Evolutionary conservation across 139 green algal species (phyloP).

Genomic region (Micromonas pusilla): DNA sequence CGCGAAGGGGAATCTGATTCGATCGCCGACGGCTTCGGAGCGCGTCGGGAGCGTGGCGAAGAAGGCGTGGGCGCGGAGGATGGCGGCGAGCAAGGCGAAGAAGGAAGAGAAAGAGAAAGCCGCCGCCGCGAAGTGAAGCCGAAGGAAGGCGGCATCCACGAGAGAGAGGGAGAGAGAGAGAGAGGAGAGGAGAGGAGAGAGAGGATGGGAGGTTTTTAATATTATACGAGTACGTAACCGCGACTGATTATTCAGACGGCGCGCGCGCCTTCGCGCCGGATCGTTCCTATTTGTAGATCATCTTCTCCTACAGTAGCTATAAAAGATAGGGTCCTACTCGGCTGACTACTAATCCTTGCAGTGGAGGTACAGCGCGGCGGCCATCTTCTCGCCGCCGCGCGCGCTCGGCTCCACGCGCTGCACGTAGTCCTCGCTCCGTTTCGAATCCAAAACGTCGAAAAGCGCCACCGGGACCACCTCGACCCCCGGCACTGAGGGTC

Average conservation of each 20-base stretch:
- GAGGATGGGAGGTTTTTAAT: not conserved
- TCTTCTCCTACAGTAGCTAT: too few relatives aligned
- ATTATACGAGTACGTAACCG: too few relatives aligned
- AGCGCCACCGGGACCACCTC: constrained; percentile 22
- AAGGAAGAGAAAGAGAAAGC: too few relatives aligned
- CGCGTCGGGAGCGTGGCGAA: not conserved
- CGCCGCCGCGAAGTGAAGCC: too few relatives aligned
- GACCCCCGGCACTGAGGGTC: not conserved
- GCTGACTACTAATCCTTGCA: too few relatives aligned
- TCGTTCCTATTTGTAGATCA: too few relatives aligned
- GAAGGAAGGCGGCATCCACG: too few relatives aligned
- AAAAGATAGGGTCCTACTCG: too few relatives aligned
- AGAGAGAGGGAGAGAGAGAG: too few relatives aligned
- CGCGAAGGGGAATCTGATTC: constrained; percentile 24
- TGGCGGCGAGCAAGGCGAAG: too few relatives aligned
- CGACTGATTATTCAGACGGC: too few relatives aligned
- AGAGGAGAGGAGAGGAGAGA: not conserved
- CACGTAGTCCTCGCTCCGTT: not conserved
- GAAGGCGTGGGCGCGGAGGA: not conserved
- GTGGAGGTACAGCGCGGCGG: not conserved
- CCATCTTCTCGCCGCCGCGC: not conserved
- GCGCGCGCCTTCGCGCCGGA: too few relatives aligned
- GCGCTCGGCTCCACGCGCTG: constrained; percentile 19
- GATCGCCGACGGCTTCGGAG: not conserved
- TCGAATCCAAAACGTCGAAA: constrained; percentile 6